Conservation (phyloP, 1,139 yeast genomes). For the Yamadazyma triangularis region DNA sequence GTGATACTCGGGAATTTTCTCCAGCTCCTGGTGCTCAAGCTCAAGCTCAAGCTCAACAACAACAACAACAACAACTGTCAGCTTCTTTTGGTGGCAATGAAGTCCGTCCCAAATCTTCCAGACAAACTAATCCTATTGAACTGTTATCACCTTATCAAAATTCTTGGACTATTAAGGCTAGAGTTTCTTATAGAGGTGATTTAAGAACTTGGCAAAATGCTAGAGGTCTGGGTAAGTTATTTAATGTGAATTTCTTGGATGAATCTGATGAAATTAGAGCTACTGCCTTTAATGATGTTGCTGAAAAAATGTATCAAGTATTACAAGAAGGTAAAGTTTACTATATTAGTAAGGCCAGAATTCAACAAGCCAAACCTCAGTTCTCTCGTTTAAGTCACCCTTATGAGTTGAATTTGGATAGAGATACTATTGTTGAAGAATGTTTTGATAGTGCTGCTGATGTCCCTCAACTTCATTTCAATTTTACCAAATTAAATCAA, state of each 20-base stretch:
- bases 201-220: constrained; percentile 84
- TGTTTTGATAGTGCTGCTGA: constrained; percentile 54
- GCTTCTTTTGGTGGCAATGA: too few species aligned
- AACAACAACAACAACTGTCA: too few species aligned
- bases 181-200: constrained; percentile 85
- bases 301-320: constrained; percentile 68
- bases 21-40: constrained; percentile 4
- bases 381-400: constrained; percentile 84
- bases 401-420: constrained; percentile 79
- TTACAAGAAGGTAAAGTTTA: constrained; percentile 89
- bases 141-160: constrained; percentile 88
- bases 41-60: constrained; percentile 1
- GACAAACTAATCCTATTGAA: constrained; percentile 57
- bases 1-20: constrained; percentile 6
- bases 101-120: constrained; percentile 13
- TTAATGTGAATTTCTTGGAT: constrained; percentile 83
- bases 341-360: constrained; percentile 75
- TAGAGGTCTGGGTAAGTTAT: constrained; percentile 85
- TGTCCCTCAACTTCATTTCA: constrained; percentile 77
- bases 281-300: constrained; percentile 87
- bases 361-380: constrained; percentile 80
- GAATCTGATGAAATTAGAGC: constrained; percentile 97
- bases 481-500: constrained; percentile 66
- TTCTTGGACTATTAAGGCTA: constrained; percentile 88
- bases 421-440: constrained; percentile 72